Base-by-base conservation (phyloP, 441 rosid genomes). In the Eruca vesicaria region DNA sequence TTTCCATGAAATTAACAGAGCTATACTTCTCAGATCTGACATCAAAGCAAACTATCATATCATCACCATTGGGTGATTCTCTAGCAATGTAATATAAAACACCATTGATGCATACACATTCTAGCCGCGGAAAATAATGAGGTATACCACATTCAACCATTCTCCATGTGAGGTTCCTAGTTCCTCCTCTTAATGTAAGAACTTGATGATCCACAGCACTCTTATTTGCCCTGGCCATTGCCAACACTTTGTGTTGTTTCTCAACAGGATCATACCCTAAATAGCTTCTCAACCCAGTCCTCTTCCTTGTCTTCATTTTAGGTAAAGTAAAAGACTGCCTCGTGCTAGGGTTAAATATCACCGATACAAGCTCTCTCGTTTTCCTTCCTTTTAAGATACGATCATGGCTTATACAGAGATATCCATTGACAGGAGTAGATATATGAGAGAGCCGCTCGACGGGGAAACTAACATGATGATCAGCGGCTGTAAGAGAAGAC, bases 341-440 rank as follows among this genome's bases (percentile, higher is more conserved):
- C 5, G 66, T 62, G 66, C 48, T 62, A 33, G 48, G 66, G 48
- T 62, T 62, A 35, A 28, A 62, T 62, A 62, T 62, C 28, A 28
- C 28, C 9, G 0, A 9, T 26, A 33, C 28, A 8, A 8, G 0
- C 28, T 8, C 41, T 60, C 26, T 6, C 3, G 5, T 5, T 15
- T 18, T 61, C 26, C 11, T 33, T 33, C 28, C 9, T 4, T 61
- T 7, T 15, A 9, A 32, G 4, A 33, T 10, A 19, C 15, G 4
- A 18, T 5, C 0, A 28, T 32, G 28, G 0, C 4, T 2, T 5
- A 33, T 6, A 62, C 5, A 8, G 21, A 62, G 15, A 2, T 16
- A 62, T 23, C 26, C 26, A 23, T 23, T 23, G 26, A 23, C 26
- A 23, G 26, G 26, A 23, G 2, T 23, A 23, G 26, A 23, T 23